A percentile compares a stretch with the other conserved stretches of the same genome.
phyloP scores from a whole-genome alignment of 1,284 basidiomycete species.

The Ganoderma multipileum region DNA sequence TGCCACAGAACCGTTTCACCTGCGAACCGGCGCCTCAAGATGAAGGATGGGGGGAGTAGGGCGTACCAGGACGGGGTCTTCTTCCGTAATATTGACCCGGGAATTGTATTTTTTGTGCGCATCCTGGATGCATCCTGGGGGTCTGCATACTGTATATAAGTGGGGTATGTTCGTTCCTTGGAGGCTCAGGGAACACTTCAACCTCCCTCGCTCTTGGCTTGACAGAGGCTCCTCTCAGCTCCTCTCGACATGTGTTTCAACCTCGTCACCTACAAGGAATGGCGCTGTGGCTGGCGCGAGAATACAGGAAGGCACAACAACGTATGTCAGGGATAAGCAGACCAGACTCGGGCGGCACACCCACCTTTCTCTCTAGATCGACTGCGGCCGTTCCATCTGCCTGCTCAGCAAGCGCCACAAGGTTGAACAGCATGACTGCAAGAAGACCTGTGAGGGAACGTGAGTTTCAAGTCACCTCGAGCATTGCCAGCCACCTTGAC shows the following conservation, averaged over 20 bases:
- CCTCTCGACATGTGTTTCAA: constrained; percentile 30
- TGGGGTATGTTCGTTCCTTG: not conserved
- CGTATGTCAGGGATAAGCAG: constrained; percentile 13
- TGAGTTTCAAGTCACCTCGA: constrained; percentile 3
- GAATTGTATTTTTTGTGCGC: not conserved
- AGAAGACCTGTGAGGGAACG: constrained; percentile 18
- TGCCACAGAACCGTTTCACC: not conserved
- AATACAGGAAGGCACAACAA: constrained; percentile 16
- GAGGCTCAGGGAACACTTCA: not conserved
- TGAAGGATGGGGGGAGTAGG: not conserved
- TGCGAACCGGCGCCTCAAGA: not conserved
- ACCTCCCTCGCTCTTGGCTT: not conserved
- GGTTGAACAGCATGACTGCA: constrained; percentile 26
- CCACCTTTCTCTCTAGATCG: constrained; percentile 19
- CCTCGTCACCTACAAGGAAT: constrained; percentile 27
- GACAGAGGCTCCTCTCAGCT: not conserved
- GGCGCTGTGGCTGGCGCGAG: constrained; percentile 26
- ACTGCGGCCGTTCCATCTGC: constrained; percentile 29
- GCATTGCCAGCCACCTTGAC: not conserved
- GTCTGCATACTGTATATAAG: not conserved
- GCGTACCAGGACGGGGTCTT: not conserved
- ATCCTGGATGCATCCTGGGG: no score
- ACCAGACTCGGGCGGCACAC: not conserved
- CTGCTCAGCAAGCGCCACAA: constrained; percentile 28
- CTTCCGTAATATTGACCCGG: not conserved